Evolutionary conservation across 352 stramenopile species (phyloP).

Genomic region (Blastocystis sp.): DNA sequence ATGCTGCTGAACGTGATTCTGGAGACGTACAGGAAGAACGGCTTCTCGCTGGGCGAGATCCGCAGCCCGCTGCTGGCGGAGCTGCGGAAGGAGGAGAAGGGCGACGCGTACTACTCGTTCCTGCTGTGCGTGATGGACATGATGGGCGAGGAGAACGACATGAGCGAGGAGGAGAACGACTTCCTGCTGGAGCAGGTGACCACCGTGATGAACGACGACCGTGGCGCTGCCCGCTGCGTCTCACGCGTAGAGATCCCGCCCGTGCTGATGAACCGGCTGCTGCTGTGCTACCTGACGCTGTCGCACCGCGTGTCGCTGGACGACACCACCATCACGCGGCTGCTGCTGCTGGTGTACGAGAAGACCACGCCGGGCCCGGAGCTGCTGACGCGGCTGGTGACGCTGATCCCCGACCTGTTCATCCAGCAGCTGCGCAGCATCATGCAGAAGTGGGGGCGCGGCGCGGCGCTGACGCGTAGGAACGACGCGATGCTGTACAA

Average conservation of each 20-base stretch:
- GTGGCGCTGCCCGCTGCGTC: not conserved
- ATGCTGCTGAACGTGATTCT: not conserved
- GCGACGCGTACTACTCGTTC: conserved; percentile 37
- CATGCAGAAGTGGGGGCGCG: not conserved
- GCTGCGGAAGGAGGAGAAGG: not conserved
- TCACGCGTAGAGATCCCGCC: conserved; percentile 6
- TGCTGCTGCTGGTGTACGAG: conserved; percentile 9
- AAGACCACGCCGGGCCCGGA: not conserved
- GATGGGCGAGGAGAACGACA: not conserved
- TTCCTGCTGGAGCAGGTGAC: not conserved
- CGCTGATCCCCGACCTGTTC: conserved; percentile 15
- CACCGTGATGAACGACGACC: conserved; percentile 9
- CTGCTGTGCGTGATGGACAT: conserved; percentile 23
- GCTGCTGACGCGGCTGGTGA: conserved; percentile 4
- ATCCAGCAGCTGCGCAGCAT: conserved; percentile 16
- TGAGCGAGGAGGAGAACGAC: conserved; percentile 2
- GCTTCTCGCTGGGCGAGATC: not conserved
- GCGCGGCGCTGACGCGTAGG: not conserved
- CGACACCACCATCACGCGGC: conserved; percentile 8
- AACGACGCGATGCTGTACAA: not conserved
- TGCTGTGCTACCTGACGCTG: conserved; percentile 23
- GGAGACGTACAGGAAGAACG: conserved; percentile 16
- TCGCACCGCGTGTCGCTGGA: not conserved
- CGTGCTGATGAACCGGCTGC: conserved; percentile 1
- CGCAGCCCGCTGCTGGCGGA: not conserved